Base-by-base conservation (phyloP, 1,284 basidiomycete species). In the Irpex sp. region DNA sequence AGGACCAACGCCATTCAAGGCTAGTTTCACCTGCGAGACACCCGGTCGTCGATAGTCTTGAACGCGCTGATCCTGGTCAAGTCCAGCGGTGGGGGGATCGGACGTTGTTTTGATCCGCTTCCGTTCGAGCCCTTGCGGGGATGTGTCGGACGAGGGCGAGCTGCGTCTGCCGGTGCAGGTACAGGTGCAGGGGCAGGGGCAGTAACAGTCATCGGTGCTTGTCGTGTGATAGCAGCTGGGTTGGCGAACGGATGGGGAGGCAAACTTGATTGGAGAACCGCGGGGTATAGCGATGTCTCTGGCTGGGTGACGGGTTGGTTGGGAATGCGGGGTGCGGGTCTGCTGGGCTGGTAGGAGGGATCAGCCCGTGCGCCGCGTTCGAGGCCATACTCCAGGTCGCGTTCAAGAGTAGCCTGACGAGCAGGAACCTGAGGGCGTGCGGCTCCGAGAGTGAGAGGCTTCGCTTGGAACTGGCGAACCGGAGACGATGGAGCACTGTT, bases 401-500 rank as follows among this genome's bases (percentile, higher is more conserved):
- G 33, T 63, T 61, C 65, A 65, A 68, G 36, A 43, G 61, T 43
- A 5, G 57, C 68, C 67, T 59, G 67, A 53, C 33, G 65, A 59
- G 46, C 62, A 56, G 53, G 63, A 61, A 61, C 67, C 59, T 49
- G 64, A 63, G 15, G 68, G 65, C 15, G 66, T 55, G 11, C 63
- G 62, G 47, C 47, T 5, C 62, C 61, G 47, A 67, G 63, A 11
- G 65, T 59, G 31, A 69, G 60, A 21, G 66, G 64, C 57, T 70
- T 69, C 35, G 19, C 26, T 35, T 65, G 65, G 65, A 67, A 70
- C 26, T 66, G 61, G 53, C 63, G 63, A 49, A 66, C 61, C 46
- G 72, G 69, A 15, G 71, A 71, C 4, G 67, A 58, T 15, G 67
- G 68, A 17, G 69, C 65, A 59, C 70, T 72, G 56, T 61, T 59